Percentiles rank a stretch among this genome's conserved stretches.
phyloP scores from a whole-genome alignment of 1,284 basidiomycete species.

The Trametes polyzona region DNA sequence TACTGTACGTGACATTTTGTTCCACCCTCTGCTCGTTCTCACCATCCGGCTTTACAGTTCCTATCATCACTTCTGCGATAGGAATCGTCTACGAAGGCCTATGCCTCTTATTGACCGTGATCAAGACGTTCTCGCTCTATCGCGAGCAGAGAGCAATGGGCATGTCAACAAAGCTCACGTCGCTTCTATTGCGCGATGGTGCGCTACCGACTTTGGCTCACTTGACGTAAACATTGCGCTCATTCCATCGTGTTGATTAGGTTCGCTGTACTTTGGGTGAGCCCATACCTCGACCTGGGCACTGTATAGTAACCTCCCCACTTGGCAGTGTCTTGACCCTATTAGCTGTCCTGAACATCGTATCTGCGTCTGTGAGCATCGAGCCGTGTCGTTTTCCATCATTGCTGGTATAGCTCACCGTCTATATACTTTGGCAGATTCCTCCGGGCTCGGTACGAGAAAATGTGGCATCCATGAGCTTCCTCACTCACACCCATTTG shows the following conservation, averaged over 20 bases:
- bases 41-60: background rate
- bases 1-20: background rate
- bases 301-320: background rate
- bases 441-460: background rate
- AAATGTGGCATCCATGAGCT: too few relatives aligned
- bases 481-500: background rate
- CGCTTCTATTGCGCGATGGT: background rate
- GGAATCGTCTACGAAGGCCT: background rate
- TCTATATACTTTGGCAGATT: background rate
- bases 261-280: constrained; percentile 1
- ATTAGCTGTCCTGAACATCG: background rate
- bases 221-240: background rate
- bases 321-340: background rate
- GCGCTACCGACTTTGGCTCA: background rate
- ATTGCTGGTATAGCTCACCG: background rate
- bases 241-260: background rate
- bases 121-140: background rate
- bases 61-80: background rate
- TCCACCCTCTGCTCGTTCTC: too few relatives aligned
- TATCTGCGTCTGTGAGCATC: background rate
- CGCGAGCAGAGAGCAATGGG: background rate
- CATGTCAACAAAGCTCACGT: background rate
- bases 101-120: background rate
- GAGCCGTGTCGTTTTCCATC: too few relatives aligned
- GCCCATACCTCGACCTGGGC: background rate